A percentile compares a stretch with the other conserved stretches of the same genome.
These are phyloP conservation scores for Aphanocladium album DNA, from an alignment of 2,329 filamentous ascomycete genomes.

Conservation along the genomic window DNA sequence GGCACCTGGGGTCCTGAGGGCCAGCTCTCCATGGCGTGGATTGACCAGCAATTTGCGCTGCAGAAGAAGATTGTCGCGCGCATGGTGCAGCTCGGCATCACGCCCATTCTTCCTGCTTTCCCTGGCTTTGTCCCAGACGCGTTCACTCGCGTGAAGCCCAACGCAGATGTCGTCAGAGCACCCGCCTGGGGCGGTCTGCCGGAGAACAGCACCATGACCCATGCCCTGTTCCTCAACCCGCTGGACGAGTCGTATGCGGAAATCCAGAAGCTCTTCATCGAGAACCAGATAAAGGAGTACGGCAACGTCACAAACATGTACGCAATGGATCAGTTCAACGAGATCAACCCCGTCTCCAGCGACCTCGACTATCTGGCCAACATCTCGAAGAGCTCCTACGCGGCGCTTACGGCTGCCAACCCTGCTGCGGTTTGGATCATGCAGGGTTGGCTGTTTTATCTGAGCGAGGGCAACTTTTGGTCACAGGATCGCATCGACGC, in stretches of 20 bases:
- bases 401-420: constrained; percentile 43
- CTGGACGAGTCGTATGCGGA: constrained; percentile 36
- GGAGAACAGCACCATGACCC: constrained; percentile 29
- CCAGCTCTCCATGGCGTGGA: constrained; percentile 37
- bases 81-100: constrained; percentile 50
- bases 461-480: constrained; percentile 38
- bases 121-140: constrained; percentile 44
- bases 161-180: constrained; percentile 38
- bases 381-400: constrained; percentile 34
- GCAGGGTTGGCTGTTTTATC: constrained; percentile 46
- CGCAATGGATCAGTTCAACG: constrained; percentile 49
- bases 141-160: constrained; percentile 33
- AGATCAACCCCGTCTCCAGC: constrained; percentile 29
- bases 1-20: constrained; percentile 40
- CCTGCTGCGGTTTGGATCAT: constrained; percentile 47
- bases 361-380: background rate
- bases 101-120: constrained; percentile 44
- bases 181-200: constrained; percentile 40
- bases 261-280: constrained; percentile 40
- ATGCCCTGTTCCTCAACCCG: constrained; percentile 43
- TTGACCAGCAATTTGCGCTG: constrained; percentile 41
- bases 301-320: constrained; percentile 45
- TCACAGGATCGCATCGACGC: constrained; percentile 41
- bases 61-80: constrained; percentile 43
- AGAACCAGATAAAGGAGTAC: constrained; percentile 39